Evolutionary conservation across 2,329 filamentous ascomycete species (phyloP).

Genomic region (Zymoseptoria pseudotritici): DNA sequence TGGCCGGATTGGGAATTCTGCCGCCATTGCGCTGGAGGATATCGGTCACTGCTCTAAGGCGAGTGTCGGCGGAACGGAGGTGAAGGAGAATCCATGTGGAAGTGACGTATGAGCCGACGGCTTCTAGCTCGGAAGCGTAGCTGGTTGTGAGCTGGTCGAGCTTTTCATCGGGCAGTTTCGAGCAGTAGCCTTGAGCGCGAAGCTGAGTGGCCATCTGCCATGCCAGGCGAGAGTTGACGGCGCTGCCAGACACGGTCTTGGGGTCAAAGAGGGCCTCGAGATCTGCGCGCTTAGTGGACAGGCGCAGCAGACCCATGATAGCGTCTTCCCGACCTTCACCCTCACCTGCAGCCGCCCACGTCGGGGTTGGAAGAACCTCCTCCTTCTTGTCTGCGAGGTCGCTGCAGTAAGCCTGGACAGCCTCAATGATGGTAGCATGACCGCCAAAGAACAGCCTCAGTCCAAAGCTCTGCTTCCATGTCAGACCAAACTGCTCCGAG

Average conservation of each 20-base stretch:
- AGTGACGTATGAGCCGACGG: conserved; percentile 19
- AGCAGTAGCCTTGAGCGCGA: conserved; percentile 24
- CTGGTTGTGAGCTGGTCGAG: conserved; percentile 59
- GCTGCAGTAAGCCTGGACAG: conserved; percentile 64
- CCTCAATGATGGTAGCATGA: conserved; percentile 57
- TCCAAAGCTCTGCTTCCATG: conserved; percentile 91
- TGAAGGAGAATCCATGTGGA: conserved; percentile 28
- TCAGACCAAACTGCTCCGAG: conserved; percentile 72
- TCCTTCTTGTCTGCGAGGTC: conserved; percentile 68
- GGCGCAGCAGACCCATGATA: conserved; percentile 77
- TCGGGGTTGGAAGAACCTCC: conserved; percentile 60
- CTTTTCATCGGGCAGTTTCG: conserved; percentile 30
- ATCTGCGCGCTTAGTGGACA: conserved; percentile 36
- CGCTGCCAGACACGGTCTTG: conserved; percentile 67
- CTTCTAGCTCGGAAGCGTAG: conserved; percentile 28
- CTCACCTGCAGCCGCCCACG: conserved; percentile 37
- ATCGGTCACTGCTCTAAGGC: conserved; percentile 36
- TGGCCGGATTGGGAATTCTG: conserved; percentile 49
- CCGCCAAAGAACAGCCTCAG: conserved; percentile 85
- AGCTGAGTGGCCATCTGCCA: conserved; percentile 73
- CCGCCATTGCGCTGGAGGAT: conserved; percentile 60
- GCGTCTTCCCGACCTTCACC: conserved; percentile 61
- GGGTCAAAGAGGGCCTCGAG: conserved; percentile 68
- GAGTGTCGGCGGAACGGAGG: conserved; percentile 17
- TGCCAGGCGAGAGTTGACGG: conserved; percentile 65